Conservation (phyloP, 176 grass and related monocot species). For the Bolboschoenus planiculmis region DNA sequence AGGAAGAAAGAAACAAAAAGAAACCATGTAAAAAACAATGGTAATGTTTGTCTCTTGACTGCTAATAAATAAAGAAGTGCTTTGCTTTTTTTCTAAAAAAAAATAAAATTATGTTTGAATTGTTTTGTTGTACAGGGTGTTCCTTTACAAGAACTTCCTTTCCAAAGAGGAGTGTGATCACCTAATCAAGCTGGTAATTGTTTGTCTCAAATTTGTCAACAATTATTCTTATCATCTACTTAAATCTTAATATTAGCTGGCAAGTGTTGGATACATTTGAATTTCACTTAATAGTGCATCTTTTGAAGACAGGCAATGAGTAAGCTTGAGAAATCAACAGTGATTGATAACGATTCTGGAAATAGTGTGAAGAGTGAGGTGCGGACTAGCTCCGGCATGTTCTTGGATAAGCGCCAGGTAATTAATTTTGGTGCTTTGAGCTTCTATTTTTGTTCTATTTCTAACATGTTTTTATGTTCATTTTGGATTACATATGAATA, state of each 20-base stretch:
- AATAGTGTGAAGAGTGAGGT: conserved; percentile 44
- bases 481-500: background rate
- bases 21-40: background rate
- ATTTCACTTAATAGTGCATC: background rate
- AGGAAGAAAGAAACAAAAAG: background rate
- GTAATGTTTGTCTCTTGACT: background rate
- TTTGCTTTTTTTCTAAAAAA: background rate
- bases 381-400: conserved; percentile 61
- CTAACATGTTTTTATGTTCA: background rate
- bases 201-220: background rate
- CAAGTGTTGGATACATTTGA: background rate
- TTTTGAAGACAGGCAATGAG: conserved; percentile 37
- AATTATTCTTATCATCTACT: background rate
- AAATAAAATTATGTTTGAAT: background rate
- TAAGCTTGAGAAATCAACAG: conserved; percentile 47
- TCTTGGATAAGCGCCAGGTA: conserved; percentile 57
- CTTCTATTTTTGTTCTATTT: background rate
- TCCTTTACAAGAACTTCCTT: conserved; percentile 62
- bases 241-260: background rate
- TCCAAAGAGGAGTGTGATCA: conserved; percentile 56
- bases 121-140: conserved; percentile 36
- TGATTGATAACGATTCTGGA: conserved; percentile 49
- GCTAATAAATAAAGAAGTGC: background rate
- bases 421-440: background rate
- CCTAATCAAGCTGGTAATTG: conserved; percentile 45